Percentiles rank a stretch among this genome's conserved stretches.
These are phyloP conservation scores for Termitomyces sp. DNA, from an alignment of 768 basidiomycete species.

Conservation along the genomic window DNA sequence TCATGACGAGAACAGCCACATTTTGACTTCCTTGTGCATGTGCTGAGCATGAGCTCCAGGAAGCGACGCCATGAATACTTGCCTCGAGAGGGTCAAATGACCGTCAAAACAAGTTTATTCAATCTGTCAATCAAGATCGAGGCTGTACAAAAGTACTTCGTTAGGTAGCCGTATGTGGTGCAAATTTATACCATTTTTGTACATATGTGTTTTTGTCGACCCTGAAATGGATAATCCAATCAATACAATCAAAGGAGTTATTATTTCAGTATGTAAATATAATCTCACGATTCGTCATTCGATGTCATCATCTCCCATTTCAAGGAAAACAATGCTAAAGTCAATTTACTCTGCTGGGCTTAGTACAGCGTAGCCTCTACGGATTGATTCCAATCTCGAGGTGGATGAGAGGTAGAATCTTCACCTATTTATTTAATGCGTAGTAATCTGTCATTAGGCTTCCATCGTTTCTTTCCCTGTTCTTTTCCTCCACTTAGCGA, in stretches of 20 bases:
- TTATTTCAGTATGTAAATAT: no score
- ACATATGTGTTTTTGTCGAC: neutral
- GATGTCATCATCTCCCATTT: neutral
- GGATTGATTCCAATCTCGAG: neutral
- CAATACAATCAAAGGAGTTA: neutral
- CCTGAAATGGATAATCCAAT: neutral
- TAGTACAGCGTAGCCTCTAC: neutral
- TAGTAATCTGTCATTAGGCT: neutral
- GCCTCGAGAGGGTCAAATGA: neutral
- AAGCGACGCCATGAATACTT: neutral
- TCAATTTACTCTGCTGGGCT: no score
- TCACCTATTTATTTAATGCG: neutral
- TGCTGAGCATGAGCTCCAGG: neutral
- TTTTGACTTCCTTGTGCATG: neutral
- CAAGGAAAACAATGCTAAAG: neutral
- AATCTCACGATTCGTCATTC: neutral
- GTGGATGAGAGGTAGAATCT: neutral
- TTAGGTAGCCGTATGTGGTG: neutral
- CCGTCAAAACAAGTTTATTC: neutral
- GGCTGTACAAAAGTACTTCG: neutral
- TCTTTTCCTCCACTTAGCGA: slow-evolving; percentile 62
- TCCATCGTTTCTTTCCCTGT: slow-evolving; percentile 18
- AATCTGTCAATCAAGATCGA: neutral
- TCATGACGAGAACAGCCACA: neutral
- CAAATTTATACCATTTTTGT: neutral